Base-by-base conservation (phyloP, 306 rosid species). In the Aeschynomene evenia region DNA sequence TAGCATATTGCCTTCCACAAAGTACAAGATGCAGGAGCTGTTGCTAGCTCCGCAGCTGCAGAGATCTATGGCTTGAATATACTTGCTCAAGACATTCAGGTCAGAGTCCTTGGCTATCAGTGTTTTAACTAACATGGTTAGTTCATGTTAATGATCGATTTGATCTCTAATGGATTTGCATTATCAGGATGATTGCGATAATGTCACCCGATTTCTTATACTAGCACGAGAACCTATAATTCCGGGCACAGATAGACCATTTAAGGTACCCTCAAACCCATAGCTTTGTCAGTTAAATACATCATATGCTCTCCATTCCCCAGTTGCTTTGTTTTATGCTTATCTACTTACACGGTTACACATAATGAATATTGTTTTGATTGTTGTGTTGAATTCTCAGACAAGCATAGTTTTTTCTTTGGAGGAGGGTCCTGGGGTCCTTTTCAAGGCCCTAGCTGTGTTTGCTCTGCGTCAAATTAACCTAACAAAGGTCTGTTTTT, bases 381-480 rank as follows among this genome's bases (percentile, higher is more conserved):
- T 36, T 62, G 68, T 34, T 72, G 60, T 70, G 7, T 76, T 75
- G 66, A 37, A 63, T 68, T 73, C 68, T 43, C 85, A 94, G 99
- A 91, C 99, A 16, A 94, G 99, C 78, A 91, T 94, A 78, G 99
- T 91, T 54, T 94, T 91, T 83, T 91, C 97, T 31, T 80, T 94
- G 55, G 99, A 94, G 82, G 97, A 91, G 76, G 97, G 99, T 62
- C 97, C 99, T 34, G 97, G 99, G 71, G 71, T 89, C 20, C 99
- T 94, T 77, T 94, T 89, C 81, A 94, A 91, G 84, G 99, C 99
- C 63, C 99, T 94, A 72, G 96, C 99, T 53, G 97, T 89, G 82
- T 94, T 94, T 81, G 97, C 99, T 36, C 63, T 91, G 73, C 99
- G 97, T 55, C 86, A 84, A 70, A 87, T 94, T 78, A 94, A 89